Evolutionary conservation across 1,139 yeast species (phyloP).

Genomic region (Diutina sp.): DNA sequence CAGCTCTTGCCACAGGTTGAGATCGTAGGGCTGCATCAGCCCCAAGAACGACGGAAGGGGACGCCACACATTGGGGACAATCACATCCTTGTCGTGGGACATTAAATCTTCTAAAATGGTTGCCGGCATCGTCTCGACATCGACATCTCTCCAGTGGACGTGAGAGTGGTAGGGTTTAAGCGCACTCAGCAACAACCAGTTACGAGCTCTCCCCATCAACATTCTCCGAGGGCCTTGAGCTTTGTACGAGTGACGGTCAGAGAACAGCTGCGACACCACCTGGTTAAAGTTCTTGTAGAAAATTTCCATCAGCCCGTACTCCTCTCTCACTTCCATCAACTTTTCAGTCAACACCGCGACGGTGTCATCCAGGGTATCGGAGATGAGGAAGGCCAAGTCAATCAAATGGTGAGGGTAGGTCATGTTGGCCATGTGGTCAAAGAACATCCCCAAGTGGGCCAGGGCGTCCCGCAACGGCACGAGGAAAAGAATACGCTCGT

Average conservation of each 20-base stretch:
- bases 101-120: conserved; percentile 39
- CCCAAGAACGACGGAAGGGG: conserved; percentile 43
- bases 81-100: conserved; percentile 41
- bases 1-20: conserved; percentile 84
- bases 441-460: conserved; percentile 51
- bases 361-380: conserved; percentile 15
- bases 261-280: conserved; percentile 37
- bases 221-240: conserved; percentile 44
- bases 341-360: background rate
- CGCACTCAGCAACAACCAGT: conserved; percentile 41
- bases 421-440: conserved; percentile 41
- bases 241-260: conserved; percentile 41
- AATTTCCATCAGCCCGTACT: conserved; percentile 43
- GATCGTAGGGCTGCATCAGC: conserved; percentile 79
- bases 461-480: conserved; percentile 53
- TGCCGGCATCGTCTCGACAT: conserved; percentile 39
- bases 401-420: conserved; percentile 46
- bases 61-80: conserved; percentile 84
- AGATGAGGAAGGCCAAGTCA: conserved; percentile 45
- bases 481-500: conserved; percentile 46
- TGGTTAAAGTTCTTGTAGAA: conserved; percentile 43
- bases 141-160: conserved; percentile 47
- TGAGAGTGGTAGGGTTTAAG: conserved; percentile 39
- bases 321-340: background rate
- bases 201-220: conserved; percentile 42